Evolutionary conservation across 2,329 filamentous ascomycete genomes (phyloP).

Genomic region (Coniochaeta sp.): DNA sequence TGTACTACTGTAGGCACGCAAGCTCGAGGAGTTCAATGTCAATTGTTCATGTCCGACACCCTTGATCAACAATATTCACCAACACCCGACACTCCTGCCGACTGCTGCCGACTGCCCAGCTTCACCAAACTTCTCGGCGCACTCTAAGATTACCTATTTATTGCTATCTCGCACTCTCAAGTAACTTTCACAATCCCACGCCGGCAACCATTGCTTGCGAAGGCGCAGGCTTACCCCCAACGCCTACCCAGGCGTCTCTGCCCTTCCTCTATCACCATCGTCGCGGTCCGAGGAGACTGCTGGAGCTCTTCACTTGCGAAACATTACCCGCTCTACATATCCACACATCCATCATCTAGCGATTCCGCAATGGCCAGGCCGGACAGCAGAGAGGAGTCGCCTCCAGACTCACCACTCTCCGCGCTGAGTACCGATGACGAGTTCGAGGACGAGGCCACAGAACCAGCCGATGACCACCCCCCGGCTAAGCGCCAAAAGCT

Average conservation of each 20-base stretch:
- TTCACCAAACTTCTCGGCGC: background rate
- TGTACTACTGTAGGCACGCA: background rate
- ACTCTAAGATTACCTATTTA: too few species aligned
- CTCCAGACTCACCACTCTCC: conserved; percentile 38
- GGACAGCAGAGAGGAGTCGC: conserved; percentile 17
- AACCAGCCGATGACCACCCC: conserved; percentile 32
- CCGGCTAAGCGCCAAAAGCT: conserved; percentile 41
- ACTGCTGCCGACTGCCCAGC: background rate
- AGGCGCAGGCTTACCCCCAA: too few species aligned
- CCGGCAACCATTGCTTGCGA: background rate
- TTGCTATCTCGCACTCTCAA: background rate
- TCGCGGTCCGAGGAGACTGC: background rate
- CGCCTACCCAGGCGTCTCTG: background rate
- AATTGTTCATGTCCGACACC: background rate
- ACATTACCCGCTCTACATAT: background rate
- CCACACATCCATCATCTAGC: background rate
- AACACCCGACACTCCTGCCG: background rate
- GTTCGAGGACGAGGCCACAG: conserved; percentile 38
- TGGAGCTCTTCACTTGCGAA: background rate
- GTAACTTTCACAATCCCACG: background rate
- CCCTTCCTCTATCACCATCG: background rate
- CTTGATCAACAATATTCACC: background rate
- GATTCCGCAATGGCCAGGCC: conserved; percentile 3
- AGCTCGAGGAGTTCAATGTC: background rate
- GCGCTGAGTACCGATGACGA: conserved; percentile 38